Conservation (phyloP, 2,329 filamentous ascomycete genomes). For the Colletotrichum paranaense region DNA sequence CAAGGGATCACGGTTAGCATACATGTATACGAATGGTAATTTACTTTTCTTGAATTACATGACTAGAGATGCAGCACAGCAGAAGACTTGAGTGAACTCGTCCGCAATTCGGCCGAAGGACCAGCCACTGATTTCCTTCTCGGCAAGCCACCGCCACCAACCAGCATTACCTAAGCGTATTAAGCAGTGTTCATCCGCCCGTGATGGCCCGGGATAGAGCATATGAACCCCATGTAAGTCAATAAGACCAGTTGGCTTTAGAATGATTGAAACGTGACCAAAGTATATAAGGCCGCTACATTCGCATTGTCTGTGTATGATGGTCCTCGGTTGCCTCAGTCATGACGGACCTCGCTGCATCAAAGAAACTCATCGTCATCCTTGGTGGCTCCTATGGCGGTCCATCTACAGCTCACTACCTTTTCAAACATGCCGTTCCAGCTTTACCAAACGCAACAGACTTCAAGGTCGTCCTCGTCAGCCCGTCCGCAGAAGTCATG, state of each 20-base stretch:
- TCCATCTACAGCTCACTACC: slow-evolving; percentile 62
- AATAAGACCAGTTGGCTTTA: too few relatives aligned
- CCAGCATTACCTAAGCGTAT: too few relatives aligned
- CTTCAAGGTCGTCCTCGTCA: slow-evolving; percentile 57
- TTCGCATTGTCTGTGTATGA: neutral
- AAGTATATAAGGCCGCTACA: too few relatives aligned
- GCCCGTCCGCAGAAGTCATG: slow-evolving; percentile 51
- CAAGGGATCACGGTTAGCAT: neutral
- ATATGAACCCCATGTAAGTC: neutral
- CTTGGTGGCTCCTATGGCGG: slow-evolving; percentile 66
- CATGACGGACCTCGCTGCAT: neutral
- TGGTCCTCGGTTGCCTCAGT: neutral
- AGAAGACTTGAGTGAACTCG: neutral
- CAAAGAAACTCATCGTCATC: slow-evolving; percentile 57
- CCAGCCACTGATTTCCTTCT: too few relatives aligned
- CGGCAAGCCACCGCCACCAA: neutral
- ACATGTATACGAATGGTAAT: neutral
- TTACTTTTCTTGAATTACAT: neutral
- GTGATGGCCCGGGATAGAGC: neutral
- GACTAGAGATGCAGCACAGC: neutral
- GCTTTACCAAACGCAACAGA: slow-evolving; percentile 45
- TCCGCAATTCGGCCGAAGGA: neutral
- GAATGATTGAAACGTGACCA: too few relatives aligned
- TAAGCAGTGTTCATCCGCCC: neutral
- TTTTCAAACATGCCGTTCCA: slow-evolving; percentile 63